phyloP scores from a whole-genome alignment of 176 grass and related monocot genomes.

The Eleusine coracana region DNA sequence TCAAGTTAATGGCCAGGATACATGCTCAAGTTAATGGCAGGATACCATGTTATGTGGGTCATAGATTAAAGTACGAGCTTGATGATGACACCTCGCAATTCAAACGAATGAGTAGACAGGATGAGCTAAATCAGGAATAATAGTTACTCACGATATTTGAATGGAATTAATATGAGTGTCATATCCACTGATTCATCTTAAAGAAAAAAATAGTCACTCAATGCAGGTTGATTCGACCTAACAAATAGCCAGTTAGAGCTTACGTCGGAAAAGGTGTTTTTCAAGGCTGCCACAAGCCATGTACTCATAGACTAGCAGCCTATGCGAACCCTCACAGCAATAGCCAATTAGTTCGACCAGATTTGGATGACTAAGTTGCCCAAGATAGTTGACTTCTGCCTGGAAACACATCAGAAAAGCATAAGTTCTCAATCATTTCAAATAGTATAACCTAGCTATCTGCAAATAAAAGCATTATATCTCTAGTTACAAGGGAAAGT shows the following conservation, averaged over 20 bases:
- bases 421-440: conserved; percentile 28
- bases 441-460: conserved; percentile 3
- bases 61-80: conserved; percentile 7
- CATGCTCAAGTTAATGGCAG: background rate
- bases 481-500: background rate
- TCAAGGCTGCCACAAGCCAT: conserved; percentile 96
- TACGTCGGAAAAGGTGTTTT: conserved; percentile 94
- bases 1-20: background rate
- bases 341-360: conserved; percentile 94
- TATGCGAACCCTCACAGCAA: conserved; percentile 90
- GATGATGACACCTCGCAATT: background rate
- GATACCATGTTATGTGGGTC: background rate
- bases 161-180: background rate
- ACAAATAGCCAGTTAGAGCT: conserved; percentile 27
- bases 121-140: background rate
- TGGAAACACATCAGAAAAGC: conserved; percentile 47
- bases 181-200: background rate
- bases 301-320: conserved; percentile 92
- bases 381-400: conserved; percentile 98
- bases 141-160: background rate
- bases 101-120: background rate
- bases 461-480: conserved; percentile 2
- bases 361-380: conserved; percentile 93
- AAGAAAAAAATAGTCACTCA: background rate
- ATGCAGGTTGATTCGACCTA: background rate